Base-by-base conservation (phyloP, 208 protist genomes). In the Trypanosoma lewisi region DNA sequence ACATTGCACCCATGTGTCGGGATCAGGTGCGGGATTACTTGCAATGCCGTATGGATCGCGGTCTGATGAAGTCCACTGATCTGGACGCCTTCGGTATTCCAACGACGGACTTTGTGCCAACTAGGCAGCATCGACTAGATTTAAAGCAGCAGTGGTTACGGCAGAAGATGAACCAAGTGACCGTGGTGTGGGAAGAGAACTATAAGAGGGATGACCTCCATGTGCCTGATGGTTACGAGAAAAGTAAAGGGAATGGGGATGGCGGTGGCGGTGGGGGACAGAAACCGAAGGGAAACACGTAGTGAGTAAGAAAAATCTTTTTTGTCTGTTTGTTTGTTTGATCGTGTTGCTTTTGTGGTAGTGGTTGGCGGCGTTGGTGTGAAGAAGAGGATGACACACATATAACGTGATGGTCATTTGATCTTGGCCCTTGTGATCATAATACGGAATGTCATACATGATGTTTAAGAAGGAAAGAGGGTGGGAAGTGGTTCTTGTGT, bases 1-100 rank as follows among this genome's bases (percentile, higher is more conserved):
- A 92, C 73, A 63, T 91, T 55, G 70, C 88, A 23, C 85, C 86
- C n/a, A 75, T 89, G 78, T 96, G 91, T 75, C 82, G 91, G 17
- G 78, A 90, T 56, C 66, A 83, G 51, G 78, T 86, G 21, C 77
- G 82, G 50, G 65, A 65, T 2, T 96, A 96, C 69, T 76, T 96
- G 19, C 52, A 88, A 49, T 96, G 91, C 52, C 80, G 91, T 70
- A 93, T 93, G 82, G 86, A 94, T 31, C 78, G 85, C 5, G 85
- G 87, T 4, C 55, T 96, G 44, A 95, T 96, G 87, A 89, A 85
- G 50, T 70, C 83, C 30, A 84, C 83, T 1, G 87, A 96, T 27
- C 31, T 93, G 27, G 67, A 63, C 39, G 79, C 76, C 36, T 93
- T 94, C 60, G 83, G 82, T 23, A 71, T 96, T 51, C 90, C 87